These are phyloP conservation scores for Protomyces inouyei DNA, from an alignment of 1,139 yeast genomes.

Conservation along the genomic window DNA sequence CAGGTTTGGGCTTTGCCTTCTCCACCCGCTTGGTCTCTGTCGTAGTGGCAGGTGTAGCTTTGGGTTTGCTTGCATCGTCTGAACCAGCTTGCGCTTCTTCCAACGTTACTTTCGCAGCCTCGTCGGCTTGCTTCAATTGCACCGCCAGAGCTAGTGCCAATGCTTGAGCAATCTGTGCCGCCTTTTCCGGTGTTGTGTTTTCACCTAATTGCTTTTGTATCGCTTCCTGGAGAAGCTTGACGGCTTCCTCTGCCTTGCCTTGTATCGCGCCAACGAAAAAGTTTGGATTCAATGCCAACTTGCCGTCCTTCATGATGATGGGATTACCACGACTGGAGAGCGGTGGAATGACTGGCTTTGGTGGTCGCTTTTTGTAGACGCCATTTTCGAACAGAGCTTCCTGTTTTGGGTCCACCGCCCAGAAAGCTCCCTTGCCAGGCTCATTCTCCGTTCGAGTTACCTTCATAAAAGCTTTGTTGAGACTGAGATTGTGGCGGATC, in stretches of 20 bases:
- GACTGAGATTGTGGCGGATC: slow-evolving; percentile 78
- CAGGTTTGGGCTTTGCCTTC: not conserved
- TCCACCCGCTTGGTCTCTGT: not conserved
- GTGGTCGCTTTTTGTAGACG: slow-evolving; percentile 51
- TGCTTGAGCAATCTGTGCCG: slow-evolving; percentile 34
- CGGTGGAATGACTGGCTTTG: slow-evolving; percentile 28
- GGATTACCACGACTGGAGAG: slow-evolving; percentile 27
- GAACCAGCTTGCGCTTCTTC: not conserved
- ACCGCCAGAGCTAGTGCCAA: slow-evolving; percentile 33
- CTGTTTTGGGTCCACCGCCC: slow-evolving; percentile 62
- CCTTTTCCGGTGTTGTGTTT: slow-evolving; percentile 29
- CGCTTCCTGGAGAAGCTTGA: slow-evolving; percentile 29
- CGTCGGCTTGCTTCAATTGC: slow-evolving; percentile 24
- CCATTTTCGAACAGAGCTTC: slow-evolving; percentile 49
- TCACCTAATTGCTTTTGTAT: slow-evolving; percentile 29
- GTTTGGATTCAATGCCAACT: slow-evolving; percentile 29
- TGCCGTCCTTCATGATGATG: slow-evolving; percentile 29
- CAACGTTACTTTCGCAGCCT: not conserved
- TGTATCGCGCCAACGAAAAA: slow-evolving; percentile 26
- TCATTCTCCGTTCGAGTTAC: slow-evolving; percentile 56
- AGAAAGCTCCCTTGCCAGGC: slow-evolving; percentile 75
- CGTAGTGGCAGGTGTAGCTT: not conserved
- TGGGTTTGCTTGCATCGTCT: not conserved
- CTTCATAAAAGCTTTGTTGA: slow-evolving; percentile 77
- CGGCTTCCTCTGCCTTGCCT: slow-evolving; percentile 31